Conservation (phyloP, 306 rosid genomes). For the Nissolia schottii region DNA sequence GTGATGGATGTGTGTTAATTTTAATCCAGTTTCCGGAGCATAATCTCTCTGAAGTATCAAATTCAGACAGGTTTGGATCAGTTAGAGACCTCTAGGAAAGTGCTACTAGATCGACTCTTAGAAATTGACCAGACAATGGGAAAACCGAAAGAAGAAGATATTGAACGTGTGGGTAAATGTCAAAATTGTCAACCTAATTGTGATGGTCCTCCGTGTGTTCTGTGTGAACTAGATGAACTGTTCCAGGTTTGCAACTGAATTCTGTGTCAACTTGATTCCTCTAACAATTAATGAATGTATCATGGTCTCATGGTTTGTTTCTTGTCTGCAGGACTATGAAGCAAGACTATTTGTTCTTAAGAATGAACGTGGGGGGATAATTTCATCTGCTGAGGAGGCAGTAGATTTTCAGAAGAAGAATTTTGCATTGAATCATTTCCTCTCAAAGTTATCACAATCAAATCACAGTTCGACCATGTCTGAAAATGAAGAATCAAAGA, state of each 20-base stretch:
- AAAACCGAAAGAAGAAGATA: conserved; percentile 80
- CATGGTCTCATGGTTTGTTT: conserved; percentile 18
- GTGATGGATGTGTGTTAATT: conserved; percentile 23
- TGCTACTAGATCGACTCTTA: conserved; percentile 67
- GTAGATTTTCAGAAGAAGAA: conserved; percentile 77
- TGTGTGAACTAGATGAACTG: conserved; percentile 78
- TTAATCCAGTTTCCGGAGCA: conserved; percentile 68
- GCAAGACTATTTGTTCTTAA: conserved; percentile 81
- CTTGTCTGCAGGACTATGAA: conserved; percentile 63
- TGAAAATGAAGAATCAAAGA: conserved; percentile 50
- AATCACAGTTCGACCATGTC: conserved; percentile 40
- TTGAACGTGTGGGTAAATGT: conserved; percentile 77
- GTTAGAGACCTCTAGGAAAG: conserved; percentile 74
- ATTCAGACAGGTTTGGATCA: conserved; percentile 86
- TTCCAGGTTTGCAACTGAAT: conserved; percentile 61
- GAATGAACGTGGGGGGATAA: conserved; percentile 64
- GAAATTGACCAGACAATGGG: conserved; percentile 83
- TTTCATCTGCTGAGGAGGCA: conserved; percentile 90
- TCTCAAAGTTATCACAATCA: conserved; percentile 59
- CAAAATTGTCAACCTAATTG: conserved; percentile 66
- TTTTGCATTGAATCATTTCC: conserved; percentile 72
- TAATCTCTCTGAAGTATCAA: conserved; percentile 69
- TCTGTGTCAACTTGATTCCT: conserved; percentile 28
- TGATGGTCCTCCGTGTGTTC: conserved; percentile 74
- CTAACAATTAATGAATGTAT: neutral